Conservation (phyloP, 1,284 basidiomycete species). For the Megacollybia platyphylla region DNA sequence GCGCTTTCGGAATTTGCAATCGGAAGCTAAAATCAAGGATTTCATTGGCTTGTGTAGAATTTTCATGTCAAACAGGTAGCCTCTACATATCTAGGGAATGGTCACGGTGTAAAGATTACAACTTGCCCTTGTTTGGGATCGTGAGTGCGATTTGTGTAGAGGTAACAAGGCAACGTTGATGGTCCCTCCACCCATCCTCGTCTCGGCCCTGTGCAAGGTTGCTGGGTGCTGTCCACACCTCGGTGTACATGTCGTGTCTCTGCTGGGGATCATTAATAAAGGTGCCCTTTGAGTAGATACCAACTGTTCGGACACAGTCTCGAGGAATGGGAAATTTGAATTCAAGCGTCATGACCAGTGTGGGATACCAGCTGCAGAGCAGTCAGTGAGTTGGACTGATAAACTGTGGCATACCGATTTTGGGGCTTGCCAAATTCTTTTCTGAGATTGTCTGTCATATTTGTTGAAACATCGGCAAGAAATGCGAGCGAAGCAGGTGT, state of each 20-base stretch:
- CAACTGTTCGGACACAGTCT: conserved; percentile 36
- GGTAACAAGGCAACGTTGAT: conserved; percentile 48
- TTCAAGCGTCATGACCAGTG: conserved; percentile 42
- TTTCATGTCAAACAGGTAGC: no score
- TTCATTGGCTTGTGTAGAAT: no score
- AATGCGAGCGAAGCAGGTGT: conserved; percentile 36
- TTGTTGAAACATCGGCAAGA: conserved; percentile 37
- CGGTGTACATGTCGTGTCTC: conserved; percentile 42
- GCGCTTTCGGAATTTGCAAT: conserved; percentile 12
- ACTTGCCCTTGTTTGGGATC: no score
- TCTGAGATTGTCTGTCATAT: conserved; percentile 31
- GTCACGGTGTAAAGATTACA: no score
- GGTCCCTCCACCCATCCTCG: conserved; percentile 37
- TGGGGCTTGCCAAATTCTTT: conserved; percentile 5
- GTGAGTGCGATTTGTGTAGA: conserved; percentile 40
- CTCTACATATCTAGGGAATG: no score
- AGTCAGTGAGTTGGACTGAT: background rate
- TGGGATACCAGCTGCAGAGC: conserved; percentile 43
- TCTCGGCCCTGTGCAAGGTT: conserved; percentile 31
- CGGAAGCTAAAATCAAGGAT: no score
- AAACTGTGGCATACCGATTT: conserved; percentile 8
- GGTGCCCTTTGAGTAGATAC: conserved; percentile 32
- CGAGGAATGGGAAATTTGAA: conserved; percentile 44
- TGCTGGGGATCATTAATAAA: conserved; percentile 39
- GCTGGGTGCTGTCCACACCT: conserved; percentile 52